A percentile compares a stretch with the other conserved stretches of the same genome.
Evolutionary conservation across 2,329 filamentous ascomycete genomes (phyloP).

Genomic region (Claviceps sp.): DNA sequence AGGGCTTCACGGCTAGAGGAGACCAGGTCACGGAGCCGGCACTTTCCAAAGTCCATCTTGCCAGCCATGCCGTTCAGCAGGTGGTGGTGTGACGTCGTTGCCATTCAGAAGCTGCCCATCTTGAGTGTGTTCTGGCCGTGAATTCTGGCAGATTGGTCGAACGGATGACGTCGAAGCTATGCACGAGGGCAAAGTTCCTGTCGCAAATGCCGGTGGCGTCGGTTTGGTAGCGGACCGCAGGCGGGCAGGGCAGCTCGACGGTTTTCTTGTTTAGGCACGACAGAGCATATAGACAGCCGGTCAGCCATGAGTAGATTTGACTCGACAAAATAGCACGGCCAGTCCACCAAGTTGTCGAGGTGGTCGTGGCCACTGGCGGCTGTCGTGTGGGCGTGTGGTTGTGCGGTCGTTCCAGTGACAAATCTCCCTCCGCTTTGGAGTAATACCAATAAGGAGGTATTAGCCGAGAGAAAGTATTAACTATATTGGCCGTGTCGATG

Average conservation of each 20-base stretch:
- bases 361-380: not conserved
- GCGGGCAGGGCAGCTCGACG: no score
- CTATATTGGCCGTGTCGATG: not conserved
- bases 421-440: no score
- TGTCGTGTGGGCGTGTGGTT: not conserved
- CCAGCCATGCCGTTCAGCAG: slow-evolving; percentile 7
- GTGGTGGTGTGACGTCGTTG: slow-evolving; percentile 4
- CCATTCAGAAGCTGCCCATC: slow-evolving; percentile 13
- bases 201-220: not conserved
- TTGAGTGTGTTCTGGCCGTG: slow-evolving; percentile 5
- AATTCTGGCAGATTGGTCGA: not conserved
- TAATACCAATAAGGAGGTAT: no score
- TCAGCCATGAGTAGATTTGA: not conserved
- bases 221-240: no score
- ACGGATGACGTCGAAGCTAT: not conserved
- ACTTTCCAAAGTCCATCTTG: slow-evolving; percentile 1
- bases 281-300: not conserved
- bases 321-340: not conserved
- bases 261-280: no score
- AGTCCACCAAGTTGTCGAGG: not conserved
- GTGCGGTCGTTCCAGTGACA: not conserved
- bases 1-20: not conserved
- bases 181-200: not conserved
- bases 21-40: not conserved
- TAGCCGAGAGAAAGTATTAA: not conserved